Evolutionary conservation across 1,284 basidiomycete species (phyloP), one percentile per base, ranked within the genome.

Genomic region (Anthracocystis walkeri): DNA sequence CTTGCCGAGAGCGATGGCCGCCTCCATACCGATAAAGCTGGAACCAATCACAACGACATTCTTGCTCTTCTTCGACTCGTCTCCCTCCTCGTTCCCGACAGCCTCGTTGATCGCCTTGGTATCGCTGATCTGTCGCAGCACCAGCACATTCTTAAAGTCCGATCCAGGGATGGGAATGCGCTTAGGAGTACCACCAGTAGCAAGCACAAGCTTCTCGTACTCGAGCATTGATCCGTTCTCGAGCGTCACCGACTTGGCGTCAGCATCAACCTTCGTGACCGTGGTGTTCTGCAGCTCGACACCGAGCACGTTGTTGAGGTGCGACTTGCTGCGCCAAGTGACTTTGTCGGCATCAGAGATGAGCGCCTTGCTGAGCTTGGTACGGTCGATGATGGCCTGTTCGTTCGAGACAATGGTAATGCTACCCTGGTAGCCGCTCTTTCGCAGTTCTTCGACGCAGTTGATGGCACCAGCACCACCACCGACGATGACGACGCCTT

Each of bases 11-110:
- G 93, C 92, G 16, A 88, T 89, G 5, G 93, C 93, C 11, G 94
- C 88, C 85, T 98, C 95, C 92, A 97, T 93, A 58, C 92, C 91
- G 81, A 98, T 98, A 87, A 97, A 97, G 20, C 92, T 93, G 35
- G 91, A 92, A 1, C 95, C 95, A 72, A 97, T 92, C 35, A 97
- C 89, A 35, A 95, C 93, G 51, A 93, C 86, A 58, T 90, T 89
- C 81, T 93, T 92, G 61, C 56, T 69, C 59, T 71, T 65, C 51
- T 68, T 63, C 46, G 69, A 67, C 44, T 69, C 72, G 64, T 86
- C 84, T 44, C 81, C 76, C 20, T 84, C 71, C 75, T 78, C 75
- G 49, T 77, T 77, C 16, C 71, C 75, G 86, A 67, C 78, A 90
- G 92, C 91, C 46, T 88, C 88, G 77, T 92, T 92, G 73, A 97